Conservation (phyloP, 768 basidiomycete species). For the Mycena crocata region DNA sequence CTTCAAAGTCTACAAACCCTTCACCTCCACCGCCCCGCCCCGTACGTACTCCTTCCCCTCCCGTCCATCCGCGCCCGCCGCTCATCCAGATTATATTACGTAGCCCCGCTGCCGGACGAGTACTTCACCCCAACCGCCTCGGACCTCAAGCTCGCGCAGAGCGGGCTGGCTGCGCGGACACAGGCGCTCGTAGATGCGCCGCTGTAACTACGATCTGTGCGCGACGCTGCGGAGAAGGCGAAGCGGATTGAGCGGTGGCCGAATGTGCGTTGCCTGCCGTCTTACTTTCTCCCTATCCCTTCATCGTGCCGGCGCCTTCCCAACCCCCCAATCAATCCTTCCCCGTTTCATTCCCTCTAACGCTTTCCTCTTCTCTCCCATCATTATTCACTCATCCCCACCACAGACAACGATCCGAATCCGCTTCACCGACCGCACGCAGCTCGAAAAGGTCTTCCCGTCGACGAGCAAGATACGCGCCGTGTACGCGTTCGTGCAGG, state of each 20-base stretch:
- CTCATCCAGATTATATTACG: slow-evolving; percentile 7
- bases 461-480: slow-evolving; percentile 84
- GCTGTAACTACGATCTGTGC: slow-evolving; percentile 69
- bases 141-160: slow-evolving; percentile 78
- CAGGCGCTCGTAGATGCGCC: slow-evolving; percentile 77
- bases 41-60: slow-evolving; percentile 50
- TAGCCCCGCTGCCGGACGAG: slow-evolving; percentile 72
- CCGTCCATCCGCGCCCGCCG: not conserved
- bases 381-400: no score
- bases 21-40: slow-evolving; percentile 39
- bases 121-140: slow-evolving; percentile 79
- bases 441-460: slow-evolving; percentile 82
- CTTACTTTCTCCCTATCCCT: no score
- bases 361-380: not conserved
- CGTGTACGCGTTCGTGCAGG: slow-evolving; percentile 87
- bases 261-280: slow-evolving; percentile 64
- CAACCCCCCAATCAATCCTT: no score
- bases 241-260: slow-evolving; percentile 82
- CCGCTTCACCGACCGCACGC: slow-evolving; percentile 83
- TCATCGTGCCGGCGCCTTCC: no score
- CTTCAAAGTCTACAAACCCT: slow-evolving; percentile 64
- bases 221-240: slow-evolving; percentile 70
- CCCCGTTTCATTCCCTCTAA: no score
- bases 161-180: slow-evolving; percentile 68
- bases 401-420: slow-evolving; percentile 85